These are phyloP conservation scores for Miscanthus sacchariflorus DNA, from an alignment of 202 grass and related monocot genomes.

Conservation along the genomic window DNA sequence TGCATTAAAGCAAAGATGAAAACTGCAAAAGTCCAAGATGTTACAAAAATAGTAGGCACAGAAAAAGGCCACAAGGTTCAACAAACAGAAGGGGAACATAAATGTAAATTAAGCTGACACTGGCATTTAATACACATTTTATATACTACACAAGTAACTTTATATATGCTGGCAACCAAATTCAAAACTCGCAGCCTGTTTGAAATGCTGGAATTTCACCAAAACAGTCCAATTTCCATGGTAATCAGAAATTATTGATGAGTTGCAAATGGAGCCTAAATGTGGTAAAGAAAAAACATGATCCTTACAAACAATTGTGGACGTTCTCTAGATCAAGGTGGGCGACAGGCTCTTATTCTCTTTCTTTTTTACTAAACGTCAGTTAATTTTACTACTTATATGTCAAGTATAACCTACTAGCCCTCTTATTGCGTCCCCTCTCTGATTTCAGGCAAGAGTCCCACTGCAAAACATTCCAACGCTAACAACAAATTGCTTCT, in stretches of 20 bases:
- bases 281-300: slow-evolving; percentile 21
- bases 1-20: slow-evolving; percentile 9
- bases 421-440: neutral
- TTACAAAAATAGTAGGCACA: slow-evolving; percentile 29
- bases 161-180: neutral
- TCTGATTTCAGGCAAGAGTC: neutral
- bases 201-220: slow-evolving; percentile 12
- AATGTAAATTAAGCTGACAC: slow-evolving; percentile 4
- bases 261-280: neutral
- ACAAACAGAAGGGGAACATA: neutral
- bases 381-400: neutral
- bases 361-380: neutral
- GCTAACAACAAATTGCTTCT: slow-evolving; percentile 7
- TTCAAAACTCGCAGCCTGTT: slow-evolving; percentile 10
- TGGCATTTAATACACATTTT: neutral
- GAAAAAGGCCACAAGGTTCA: neutral
- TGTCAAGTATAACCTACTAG: neutral
- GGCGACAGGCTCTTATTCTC: neutral
- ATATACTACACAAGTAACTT: slow-evolving; percentile 13
- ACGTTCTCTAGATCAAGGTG: neutral
- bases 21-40: slow-evolving; percentile 23
- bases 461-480: neutral
- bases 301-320: neutral
- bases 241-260: neutral
- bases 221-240: neutral